phyloP scores from a whole-genome alignment of 2,329 filamentous ascomycete genomes.

The Ascosphaera acerosa region DNA sequence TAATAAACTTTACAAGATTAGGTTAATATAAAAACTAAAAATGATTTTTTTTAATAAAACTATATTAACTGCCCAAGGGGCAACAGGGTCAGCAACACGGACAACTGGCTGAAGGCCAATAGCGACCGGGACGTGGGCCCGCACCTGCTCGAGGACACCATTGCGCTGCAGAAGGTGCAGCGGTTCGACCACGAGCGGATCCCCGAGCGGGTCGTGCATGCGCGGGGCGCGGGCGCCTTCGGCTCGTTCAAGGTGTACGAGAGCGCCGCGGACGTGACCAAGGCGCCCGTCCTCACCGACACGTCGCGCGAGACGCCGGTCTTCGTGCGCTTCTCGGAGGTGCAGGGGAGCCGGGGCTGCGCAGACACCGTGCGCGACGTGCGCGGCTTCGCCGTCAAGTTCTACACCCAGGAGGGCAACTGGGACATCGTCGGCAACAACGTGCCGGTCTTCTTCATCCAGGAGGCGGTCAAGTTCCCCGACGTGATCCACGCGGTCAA shows the following conservation, averaged over 20 bases:
- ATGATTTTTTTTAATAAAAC: not conserved
- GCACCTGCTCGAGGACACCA: conserved; percentile 42
- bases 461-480: conserved; percentile 50
- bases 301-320: conserved; percentile 38
- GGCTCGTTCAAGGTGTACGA: conserved; percentile 41
- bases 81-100: conserved; percentile 43
- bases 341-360: conserved; percentile 46
- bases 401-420: conserved; percentile 55
- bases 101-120: conserved; percentile 48
- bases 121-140: conserved; percentile 40
- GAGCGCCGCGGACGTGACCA: conserved; percentile 35
- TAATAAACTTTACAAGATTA: too few relatives aligned
- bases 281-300: conserved; percentile 39
- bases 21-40: too few relatives aligned
- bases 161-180: conserved; percentile 46
- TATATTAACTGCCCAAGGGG: conserved; percentile 21
- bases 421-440: conserved; percentile 54
- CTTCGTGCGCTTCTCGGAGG: conserved; percentile 55
- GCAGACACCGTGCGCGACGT: conserved; percentile 68
- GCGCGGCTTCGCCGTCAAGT: conserved; percentile 52
- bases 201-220: conserved; percentile 42
- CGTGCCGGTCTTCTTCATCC: conserved; percentile 52
- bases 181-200: conserved; percentile 55
- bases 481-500: conserved; percentile 37
- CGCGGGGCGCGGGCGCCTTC: conserved; percentile 37